Base-by-base conservation (phyloP, 805 yeast genomes). In the Spathaspora girioi region DNA sequence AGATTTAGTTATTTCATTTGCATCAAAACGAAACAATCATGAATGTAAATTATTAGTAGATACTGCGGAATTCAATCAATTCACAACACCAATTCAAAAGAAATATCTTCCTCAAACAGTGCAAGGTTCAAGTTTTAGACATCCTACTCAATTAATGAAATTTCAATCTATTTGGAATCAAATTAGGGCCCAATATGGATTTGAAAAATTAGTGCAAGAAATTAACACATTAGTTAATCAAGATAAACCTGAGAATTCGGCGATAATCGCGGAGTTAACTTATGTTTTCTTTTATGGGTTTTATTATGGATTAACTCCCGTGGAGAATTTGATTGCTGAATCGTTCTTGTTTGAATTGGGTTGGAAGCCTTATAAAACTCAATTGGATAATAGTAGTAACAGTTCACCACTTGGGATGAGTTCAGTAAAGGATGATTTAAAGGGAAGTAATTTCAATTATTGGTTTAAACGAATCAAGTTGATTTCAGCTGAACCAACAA, bases 261-360 rank as follows among this genome's bases (percentile, higher is more conserved):
- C 59, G 12, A 55, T 60, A 26, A 58, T 65, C 38, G 69, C 71
- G 45, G 78, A 75, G 50, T 59, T 71, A 48, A 65, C 67, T 8
- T 60, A 69, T 61, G 76, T 71, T 10, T 63, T 75, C 26, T 75
- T 75, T 50, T 75, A 68, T 54, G 79, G 79, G 2, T 71, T 64
- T 51, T 74, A 71, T 56, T 72, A 71, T 54, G 78, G 77, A 2
- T 54, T 65, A 20, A 69, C 76, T 4, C 79, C 79, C 3, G 58
- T 72, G 27, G 79, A 75, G 52, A 72, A 73, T 56, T 61, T 72
- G 46, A 66, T 73, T 18, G 77, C 79, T 5, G 78, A 75, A 58
- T 61, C 66, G 2, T 64, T 67, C 50, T 66, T 75, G 50, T 69
- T 68, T 54, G 59, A 62, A 47, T 59, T 73, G 43, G 77, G 77